Conservation (phyloP, 1,284 basidiomycete genomes). For the Puccinia polysora region DNA sequence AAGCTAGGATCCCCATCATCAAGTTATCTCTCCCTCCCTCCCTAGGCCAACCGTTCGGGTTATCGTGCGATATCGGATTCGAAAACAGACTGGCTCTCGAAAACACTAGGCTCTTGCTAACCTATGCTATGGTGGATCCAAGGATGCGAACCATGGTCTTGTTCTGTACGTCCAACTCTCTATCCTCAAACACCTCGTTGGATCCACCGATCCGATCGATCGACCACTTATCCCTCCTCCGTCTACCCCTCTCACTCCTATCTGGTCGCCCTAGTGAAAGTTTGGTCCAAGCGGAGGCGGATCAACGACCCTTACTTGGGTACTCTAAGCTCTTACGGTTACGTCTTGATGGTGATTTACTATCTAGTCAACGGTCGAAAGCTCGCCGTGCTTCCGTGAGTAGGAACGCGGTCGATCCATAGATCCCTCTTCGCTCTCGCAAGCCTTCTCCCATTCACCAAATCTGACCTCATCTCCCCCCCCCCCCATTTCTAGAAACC, state of each 20-base stretch:
- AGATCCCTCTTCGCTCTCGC: no score
- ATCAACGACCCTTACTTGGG: slow-evolving; percentile 98
- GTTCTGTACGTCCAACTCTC: slow-evolving; percentile 66
- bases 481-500: slow-evolving; percentile 46
- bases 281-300: slow-evolving; percentile 96
- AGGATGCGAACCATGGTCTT: slow-evolving; percentile 89
- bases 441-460: slow-evolving; percentile 64
- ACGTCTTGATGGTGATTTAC: slow-evolving; percentile 94
- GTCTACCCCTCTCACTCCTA: slow-evolving; percentile 1
- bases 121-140: slow-evolving; percentile 95
- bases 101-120: slow-evolving; percentile 91
- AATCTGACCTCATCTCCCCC: slow-evolving; percentile 49
- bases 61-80: slow-evolving; percentile 97
- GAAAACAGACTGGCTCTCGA: slow-evolving; percentile 94
- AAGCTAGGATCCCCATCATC: slow-evolving; percentile 96
- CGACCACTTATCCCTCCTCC: no score
- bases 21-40: slow-evolving; percentile 90
- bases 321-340: slow-evolving; percentile 93
- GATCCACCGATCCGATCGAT: no score
- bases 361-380: slow-evolving; percentile 96
- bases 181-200: neutral
- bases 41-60: slow-evolving; percentile 70
- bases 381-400: slow-evolving; percentile 74
- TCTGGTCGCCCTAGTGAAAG: slow-evolving; percentile 69
- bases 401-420: no score